A percentile compares a stretch with the other conserved stretches of the same genome.
phyloP scores from a whole-genome alignment of 2,329 filamentous ascomycete species.

The Diaporthe sp. region DNA sequence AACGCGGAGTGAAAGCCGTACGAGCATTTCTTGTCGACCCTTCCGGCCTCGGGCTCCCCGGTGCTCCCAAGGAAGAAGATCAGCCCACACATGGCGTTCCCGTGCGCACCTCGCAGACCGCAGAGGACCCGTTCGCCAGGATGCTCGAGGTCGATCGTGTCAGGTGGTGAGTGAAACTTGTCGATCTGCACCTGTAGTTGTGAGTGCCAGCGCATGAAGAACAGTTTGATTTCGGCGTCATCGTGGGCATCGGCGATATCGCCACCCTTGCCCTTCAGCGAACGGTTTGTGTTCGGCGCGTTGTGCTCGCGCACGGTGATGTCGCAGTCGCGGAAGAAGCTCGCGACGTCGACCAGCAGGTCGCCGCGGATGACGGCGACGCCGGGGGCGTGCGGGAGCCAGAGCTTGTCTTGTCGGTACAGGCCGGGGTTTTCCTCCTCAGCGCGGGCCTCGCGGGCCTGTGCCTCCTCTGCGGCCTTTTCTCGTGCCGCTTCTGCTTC shows the following conservation, averaged over 20 bases:
- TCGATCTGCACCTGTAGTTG: neutral
- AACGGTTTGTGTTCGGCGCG: neutral
- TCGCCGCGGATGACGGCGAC: neutral
- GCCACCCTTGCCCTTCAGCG: neutral
- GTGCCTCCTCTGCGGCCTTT: neutral
- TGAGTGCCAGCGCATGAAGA: neutral
- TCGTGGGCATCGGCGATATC: neutral
- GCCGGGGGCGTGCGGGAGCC: neutral
- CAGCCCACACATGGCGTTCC: neutral
- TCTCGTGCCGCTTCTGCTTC: no score
- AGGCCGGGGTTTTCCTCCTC: neutral
- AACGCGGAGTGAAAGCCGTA: neutral
- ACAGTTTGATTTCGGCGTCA: neutral
- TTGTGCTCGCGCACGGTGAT: neutral
- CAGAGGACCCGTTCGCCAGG: neutral
- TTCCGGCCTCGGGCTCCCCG: neutral
- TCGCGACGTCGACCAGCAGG: neutral
- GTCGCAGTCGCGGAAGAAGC: constrained; percentile 13
- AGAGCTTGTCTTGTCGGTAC: neutral
- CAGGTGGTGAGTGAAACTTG: neutral
- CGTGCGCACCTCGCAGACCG: neutral
- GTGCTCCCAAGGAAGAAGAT: neutral
- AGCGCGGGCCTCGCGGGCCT: neutral
- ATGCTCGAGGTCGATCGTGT: neutral
- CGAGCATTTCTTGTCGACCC: neutral